These are phyloP conservation scores for Megacollybia platyphylla DNA, from an alignment of 1,284 basidiomycete species.

Conservation along the genomic window DNA sequence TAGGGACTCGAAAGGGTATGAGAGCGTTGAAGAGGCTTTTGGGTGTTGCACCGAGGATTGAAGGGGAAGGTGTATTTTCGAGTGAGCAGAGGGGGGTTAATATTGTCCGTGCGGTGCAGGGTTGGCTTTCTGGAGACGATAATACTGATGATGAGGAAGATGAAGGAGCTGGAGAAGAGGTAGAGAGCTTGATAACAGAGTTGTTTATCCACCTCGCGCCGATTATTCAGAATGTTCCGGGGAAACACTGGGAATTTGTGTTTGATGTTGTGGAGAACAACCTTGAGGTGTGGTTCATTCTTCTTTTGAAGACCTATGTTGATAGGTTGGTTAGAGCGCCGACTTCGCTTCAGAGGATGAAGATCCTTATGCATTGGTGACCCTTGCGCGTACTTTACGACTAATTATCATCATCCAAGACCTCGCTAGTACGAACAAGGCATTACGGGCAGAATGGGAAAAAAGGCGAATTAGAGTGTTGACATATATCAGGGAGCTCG, in stretches of 20 bases:
- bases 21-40: constrained; percentile 59
- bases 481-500: constrained; percentile 45
- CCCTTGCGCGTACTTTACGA: constrained; percentile 57
- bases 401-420: constrained; percentile 65
- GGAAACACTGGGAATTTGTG: constrained; percentile 86
- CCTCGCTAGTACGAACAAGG: constrained; percentile 61
- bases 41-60: constrained; percentile 65
- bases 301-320: not conserved
- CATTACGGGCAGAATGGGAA: constrained; percentile 59
- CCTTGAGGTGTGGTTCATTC: constrained; percentile 51
- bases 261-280: constrained; percentile 86
- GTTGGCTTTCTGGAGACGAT: constrained; percentile 72
- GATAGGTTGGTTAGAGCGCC: constrained; percentile 14
- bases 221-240: constrained; percentile 79
- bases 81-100: constrained; percentile 84
- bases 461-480: constrained; percentile 42
- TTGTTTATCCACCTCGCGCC: constrained; percentile 74
- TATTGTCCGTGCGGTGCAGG: constrained; percentile 76
- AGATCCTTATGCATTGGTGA: constrained; percentile 46
- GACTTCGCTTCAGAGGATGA: constrained; percentile 40
- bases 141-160: constrained; percentile 58
- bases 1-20: constrained; percentile 62
- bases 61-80: constrained; percentile 77
- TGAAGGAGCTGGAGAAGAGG: constrained; percentile 53
- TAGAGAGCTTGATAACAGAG: constrained; percentile 67